A percentile compares a stretch with the other conserved stretches of the same genome.
Evolutionary conservation across 1,284 basidiomycete genomes (phyloP).

Genomic region (Ustilago loliicola): DNA sequence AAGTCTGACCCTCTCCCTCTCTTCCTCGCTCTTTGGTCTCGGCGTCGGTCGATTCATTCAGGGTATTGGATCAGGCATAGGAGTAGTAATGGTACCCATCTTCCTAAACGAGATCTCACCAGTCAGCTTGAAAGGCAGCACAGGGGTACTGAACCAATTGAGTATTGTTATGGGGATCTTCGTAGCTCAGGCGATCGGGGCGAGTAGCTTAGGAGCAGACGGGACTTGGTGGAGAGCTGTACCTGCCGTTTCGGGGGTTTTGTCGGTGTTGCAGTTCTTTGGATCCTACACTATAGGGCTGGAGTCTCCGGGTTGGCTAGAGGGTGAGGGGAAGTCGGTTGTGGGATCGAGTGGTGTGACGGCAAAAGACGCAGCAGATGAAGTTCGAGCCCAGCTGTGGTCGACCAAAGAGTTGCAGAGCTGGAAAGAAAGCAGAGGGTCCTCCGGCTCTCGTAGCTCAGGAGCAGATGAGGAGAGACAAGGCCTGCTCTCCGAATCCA

Average conservation of each 20-base stretch:
- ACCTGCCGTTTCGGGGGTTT: slow-evolving; percentile 60
- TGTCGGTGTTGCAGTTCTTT: slow-evolving; percentile 69
- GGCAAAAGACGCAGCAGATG: slow-evolving; percentile 26
- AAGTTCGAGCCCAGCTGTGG: slow-evolving; percentile 47
- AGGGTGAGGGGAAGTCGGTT: slow-evolving; percentile 34
- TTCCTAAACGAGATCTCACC: slow-evolving; percentile 87
- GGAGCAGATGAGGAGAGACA: slow-evolving; percentile 36
- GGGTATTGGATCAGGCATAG: slow-evolving; percentile 84
- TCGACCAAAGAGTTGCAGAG: slow-evolving; percentile 37
- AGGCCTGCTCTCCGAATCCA: slow-evolving; percentile 25
- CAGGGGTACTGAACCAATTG: slow-evolving; percentile 83
- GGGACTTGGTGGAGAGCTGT: slow-evolving; percentile 70
- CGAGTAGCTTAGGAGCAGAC: slow-evolving; percentile 60
- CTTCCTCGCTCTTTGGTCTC: slow-evolving; percentile 17
- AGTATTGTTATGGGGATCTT: slow-evolving; percentile 69
- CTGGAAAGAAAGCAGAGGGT: slow-evolving; percentile 23
- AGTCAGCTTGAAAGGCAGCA: slow-evolving; percentile 78
- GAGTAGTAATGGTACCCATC: slow-evolving; percentile 86
- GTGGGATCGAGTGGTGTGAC: not conserved
- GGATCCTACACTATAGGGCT: slow-evolving; percentile 55
- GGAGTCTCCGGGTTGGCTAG: slow-evolving; percentile 63
- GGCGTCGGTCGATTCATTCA: slow-evolving; percentile 74
- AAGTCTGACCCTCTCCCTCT: slow-evolving; percentile 29
- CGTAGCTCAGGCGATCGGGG: slow-evolving; percentile 70
- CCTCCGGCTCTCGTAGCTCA: slow-evolving; percentile 4